Evolutionary conservation across 257 asterid genomes (phyloP).

Genomic region (Lavandula angustifolia): DNA sequence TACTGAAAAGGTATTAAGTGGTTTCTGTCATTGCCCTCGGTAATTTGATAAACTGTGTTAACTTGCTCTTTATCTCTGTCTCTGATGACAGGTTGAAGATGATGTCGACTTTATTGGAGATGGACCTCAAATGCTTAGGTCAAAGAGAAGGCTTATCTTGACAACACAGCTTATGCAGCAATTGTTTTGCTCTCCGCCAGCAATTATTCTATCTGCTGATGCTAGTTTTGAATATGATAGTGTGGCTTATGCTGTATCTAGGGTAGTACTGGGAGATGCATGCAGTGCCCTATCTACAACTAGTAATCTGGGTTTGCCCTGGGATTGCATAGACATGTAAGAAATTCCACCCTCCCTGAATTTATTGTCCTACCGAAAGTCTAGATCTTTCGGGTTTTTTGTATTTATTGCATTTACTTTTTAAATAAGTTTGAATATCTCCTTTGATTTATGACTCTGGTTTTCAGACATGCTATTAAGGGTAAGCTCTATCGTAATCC

Average conservation of each 20-base stretch:
- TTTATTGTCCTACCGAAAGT: too few species aligned
- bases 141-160: conserved; percentile 64
- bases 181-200: conserved; percentile 50
- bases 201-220: conserved; percentile 47
- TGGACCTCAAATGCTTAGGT: conserved; percentile 43
- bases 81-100: conserved; percentile 49
- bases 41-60: background rate
- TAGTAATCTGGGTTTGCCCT: conserved; percentile 31
- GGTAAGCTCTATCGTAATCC: conserved; percentile 27
- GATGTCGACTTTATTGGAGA: conserved; percentile 49
- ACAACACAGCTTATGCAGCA: conserved; percentile 74
- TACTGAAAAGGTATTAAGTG: conserved; percentile 54
- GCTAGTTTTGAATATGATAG: conserved; percentile 39
- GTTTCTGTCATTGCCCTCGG: background rate
- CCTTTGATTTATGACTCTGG: too few species aligned
- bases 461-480: too few species aligned
- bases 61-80: too few species aligned
- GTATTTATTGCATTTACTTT: background rate
- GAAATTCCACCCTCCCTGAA: conserved; percentile 7
- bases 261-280: conserved; percentile 64
- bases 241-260: conserved; percentile 48
- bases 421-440: too few species aligned
- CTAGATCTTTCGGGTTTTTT: background rate
- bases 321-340: conserved; percentile 45
- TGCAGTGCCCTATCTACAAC: conserved; percentile 46